A percentile compares a stretch with the other conserved stretches of the same genome.
Evolutionary conservation across 495 filamentous ascomycete genomes (phyloP).

Genomic region (Glarea lozoyensis): DNA sequence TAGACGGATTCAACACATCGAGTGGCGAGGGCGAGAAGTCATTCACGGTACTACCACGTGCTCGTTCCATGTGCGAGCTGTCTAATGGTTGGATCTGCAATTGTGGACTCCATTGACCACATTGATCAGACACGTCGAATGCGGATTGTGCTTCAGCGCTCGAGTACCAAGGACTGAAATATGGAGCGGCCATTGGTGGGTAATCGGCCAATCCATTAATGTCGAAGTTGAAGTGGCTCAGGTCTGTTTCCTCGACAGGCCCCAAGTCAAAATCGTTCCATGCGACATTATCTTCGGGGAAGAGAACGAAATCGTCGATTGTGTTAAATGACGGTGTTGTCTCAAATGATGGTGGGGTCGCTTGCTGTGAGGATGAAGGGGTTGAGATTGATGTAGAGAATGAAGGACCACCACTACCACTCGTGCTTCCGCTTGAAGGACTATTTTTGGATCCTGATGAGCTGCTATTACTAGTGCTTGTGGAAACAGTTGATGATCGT

Average conservation of each 20-base stretch:
- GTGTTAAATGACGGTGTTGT: constrained; percentile 5
- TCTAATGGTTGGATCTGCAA: no score
- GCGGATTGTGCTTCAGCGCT: no score
- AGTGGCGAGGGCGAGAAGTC: no score
- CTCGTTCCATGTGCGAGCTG: no score
- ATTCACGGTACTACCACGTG: no score
- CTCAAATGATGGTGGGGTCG: background rate
- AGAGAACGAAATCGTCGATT: constrained; percentile 19
- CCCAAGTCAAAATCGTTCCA: constrained; percentile 12
- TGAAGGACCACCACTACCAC: constrained; percentile 1
- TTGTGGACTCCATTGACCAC: no score
- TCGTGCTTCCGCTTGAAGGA: constrained; percentile 3
- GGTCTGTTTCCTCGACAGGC: background rate
- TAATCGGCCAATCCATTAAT: no score
- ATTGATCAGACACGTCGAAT: no score
- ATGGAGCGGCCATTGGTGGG: no score
- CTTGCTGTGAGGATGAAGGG: constrained; percentile 2
- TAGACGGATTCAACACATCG: no score
- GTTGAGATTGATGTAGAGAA: constrained; percentile 4
- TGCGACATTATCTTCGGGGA: constrained; percentile 11
- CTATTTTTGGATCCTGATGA: constrained; percentile 2
- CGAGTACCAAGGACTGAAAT: no score
- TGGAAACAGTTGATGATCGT: no score
- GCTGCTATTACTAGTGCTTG: constrained; percentile 8
- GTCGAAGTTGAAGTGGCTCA: constrained; percentile 1